Conservation (phyloP, 805 yeast genomes). For the Candida sphagnicola region DNA sequence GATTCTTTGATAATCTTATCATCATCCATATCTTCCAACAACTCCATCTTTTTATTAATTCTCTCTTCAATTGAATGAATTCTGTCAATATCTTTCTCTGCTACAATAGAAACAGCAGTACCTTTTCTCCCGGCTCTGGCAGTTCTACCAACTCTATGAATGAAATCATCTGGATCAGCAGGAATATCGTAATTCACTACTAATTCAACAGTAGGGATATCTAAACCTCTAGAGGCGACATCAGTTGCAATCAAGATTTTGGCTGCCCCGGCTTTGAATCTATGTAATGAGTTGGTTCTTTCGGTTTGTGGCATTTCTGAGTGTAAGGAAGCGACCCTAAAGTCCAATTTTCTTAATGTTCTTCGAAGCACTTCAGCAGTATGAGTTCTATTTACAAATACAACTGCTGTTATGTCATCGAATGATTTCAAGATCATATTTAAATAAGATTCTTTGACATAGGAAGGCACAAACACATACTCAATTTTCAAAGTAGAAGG, state of each 20-base stretch:
- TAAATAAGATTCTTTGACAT: slow-evolving; percentile 86
- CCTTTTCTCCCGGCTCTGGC: slow-evolving; percentile 97
- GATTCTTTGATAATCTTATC: slow-evolving; percentile 71
- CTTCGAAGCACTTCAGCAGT: slow-evolving; percentile 88
- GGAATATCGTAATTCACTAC: slow-evolving; percentile 93
- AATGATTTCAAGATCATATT: slow-evolving; percentile 63
- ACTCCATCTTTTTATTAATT: slow-evolving; percentile 74
- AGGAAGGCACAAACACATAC: slow-evolving; percentile 77
- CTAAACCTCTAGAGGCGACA: slow-evolving; percentile 96
- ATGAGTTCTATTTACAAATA: slow-evolving; percentile 86
- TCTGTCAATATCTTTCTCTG: slow-evolving; percentile 81
- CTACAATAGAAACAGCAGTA: slow-evolving; percentile 73
- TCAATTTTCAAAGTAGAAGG: slow-evolving; percentile 66
- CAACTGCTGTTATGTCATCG: slow-evolving; percentile 66
- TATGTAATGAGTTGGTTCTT: slow-evolving; percentile 83
- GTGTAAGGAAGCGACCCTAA: slow-evolving; percentile 85
- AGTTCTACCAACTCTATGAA: slow-evolving; percentile 97
- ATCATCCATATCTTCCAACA: slow-evolving; percentile 68
- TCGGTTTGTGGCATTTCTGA: slow-evolving; percentile 94
- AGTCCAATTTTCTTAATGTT: slow-evolving; percentile 65
- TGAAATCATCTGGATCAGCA: slow-evolving; percentile 92
- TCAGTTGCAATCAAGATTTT: slow-evolving; percentile 92
- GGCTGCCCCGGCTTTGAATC: slow-evolving; percentile 94
- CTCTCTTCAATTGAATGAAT: slow-evolving; percentile 84
- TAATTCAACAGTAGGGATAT: slow-evolving; percentile 87